These are phyloP conservation scores for Scutellaria galericulata DNA, from an alignment of 257 asterid species.

Conservation along the genomic window DNA sequence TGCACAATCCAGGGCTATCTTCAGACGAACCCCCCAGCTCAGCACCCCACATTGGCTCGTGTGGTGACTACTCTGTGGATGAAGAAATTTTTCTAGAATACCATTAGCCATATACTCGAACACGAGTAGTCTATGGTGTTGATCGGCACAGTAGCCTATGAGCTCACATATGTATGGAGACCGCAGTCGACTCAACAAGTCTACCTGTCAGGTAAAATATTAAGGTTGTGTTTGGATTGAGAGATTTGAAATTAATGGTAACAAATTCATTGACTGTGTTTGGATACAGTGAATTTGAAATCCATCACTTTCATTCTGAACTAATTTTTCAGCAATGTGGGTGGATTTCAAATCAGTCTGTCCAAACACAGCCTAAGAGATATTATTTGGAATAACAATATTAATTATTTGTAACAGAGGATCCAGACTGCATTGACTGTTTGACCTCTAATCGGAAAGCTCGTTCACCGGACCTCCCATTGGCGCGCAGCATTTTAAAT, in stretches of 20 bases:
- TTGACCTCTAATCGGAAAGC: slow-evolving; percentile 79
- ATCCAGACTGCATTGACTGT: neutral
- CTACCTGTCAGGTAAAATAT: slow-evolving; percentile 52
- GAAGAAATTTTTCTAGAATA: slow-evolving; percentile 63
- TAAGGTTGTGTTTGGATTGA: no score
- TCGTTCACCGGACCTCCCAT: slow-evolving; percentile 76
- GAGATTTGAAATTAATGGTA: no score
- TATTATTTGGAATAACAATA: no score
- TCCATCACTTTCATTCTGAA: no score
- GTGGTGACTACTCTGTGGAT: slow-evolving; percentile 18
- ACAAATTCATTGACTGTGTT: no score
- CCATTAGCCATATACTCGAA: slow-evolving; percentile 72
- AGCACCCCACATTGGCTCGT: slow-evolving; percentile 29
- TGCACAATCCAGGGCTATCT: slow-evolving; percentile 76
- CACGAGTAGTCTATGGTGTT: slow-evolving; percentile 66
- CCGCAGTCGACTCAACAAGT: slow-evolving; percentile 64
- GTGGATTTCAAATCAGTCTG: no score
- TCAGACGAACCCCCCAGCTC: slow-evolving; percentile 65
- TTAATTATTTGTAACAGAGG: neutral
- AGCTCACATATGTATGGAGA: slow-evolving; percentile 67
- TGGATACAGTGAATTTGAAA: no score
- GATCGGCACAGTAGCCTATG: slow-evolving; percentile 85
- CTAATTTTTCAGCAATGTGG: no score
- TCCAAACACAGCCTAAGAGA: no score
- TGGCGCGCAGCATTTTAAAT: slow-evolving; percentile 60